These are phyloP conservation scores for Talaromyces sp. DNA, from an alignment of 2,329 filamentous ascomycete genomes.

Conservation along the genomic window DNA sequence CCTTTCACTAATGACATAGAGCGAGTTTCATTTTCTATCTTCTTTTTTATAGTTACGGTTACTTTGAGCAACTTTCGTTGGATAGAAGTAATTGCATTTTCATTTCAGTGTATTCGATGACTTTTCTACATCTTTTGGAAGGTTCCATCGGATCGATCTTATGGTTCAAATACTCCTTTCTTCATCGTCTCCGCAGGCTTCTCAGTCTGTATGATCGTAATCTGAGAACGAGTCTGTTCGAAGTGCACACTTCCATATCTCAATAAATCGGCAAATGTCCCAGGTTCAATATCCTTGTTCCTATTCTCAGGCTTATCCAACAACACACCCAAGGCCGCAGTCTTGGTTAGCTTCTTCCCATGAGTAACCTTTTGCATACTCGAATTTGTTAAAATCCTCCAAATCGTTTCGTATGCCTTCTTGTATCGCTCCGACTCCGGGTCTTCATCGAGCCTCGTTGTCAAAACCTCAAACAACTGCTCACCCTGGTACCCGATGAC, in stretches of 20 bases:
- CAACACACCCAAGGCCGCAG: slow-evolving; percentile 23
- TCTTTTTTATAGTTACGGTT: background rate
- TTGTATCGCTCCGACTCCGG: slow-evolving; percentile 27
- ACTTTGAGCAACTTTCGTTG: background rate
- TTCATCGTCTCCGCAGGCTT: slow-evolving; percentile 19
- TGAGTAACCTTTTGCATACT: slow-evolving; percentile 29
- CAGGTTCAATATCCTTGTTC: slow-evolving; percentile 24
- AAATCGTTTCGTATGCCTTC: slow-evolving; percentile 27
- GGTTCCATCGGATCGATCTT: background rate
- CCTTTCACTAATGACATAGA: background rate
- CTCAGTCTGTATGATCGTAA: slow-evolving; percentile 18
- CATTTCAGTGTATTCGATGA: background rate
- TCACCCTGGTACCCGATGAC: slow-evolving; percentile 28
- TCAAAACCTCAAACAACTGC: slow-evolving; percentile 26
- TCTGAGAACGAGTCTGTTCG: slow-evolving; percentile 23
- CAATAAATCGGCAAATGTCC: slow-evolving; percentile 30
- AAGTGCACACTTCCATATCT: slow-evolving; percentile 31
- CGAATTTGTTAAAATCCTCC: slow-evolving; percentile 24
- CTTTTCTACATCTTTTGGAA: background rate
- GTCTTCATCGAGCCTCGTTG: slow-evolving; percentile 25
- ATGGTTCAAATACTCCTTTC: slow-evolving; percentile 25
- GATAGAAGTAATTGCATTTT: background rate
- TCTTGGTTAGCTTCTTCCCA: slow-evolving; percentile 26
- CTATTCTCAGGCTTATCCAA: slow-evolving; percentile 27
- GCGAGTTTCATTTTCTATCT: background rate